Percentiles rank a stretch among this genome's conserved stretches.
Conservation (phyloP, 176 grass and related monocot species). For the Puccinellia tenuiflora region DNA sequence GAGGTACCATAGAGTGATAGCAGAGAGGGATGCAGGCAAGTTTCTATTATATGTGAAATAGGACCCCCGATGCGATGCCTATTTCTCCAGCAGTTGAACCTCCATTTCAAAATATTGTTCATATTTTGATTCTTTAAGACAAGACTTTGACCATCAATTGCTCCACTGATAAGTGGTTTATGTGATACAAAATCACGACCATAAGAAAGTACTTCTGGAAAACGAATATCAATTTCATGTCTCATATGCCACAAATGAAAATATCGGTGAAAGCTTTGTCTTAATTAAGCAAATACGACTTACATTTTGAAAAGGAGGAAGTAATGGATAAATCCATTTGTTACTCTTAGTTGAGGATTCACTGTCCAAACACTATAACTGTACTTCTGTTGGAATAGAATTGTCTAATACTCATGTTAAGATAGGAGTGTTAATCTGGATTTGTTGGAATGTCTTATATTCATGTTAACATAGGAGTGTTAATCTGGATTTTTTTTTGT, state of each 20-base stretch:
- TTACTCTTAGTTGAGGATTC: background rate
- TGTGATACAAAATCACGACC: background rate
- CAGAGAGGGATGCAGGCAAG: conserved; percentile 90
- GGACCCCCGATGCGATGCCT: background rate
- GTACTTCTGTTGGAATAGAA: background rate
- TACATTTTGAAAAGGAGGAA: background rate
- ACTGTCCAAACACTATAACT: background rate
- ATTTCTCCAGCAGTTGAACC: background rate
- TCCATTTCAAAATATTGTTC: background rate
- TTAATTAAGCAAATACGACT: background rate
- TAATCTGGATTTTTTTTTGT: no score
- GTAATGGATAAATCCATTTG: background rate
- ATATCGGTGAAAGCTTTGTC: background rate
- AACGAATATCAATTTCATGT: background rate
- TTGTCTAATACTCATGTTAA: background rate
- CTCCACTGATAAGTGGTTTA: background rate
- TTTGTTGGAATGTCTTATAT: no score
- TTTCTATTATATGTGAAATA: conserved; percentile 19
- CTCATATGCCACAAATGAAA: background rate
- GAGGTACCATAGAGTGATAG: conserved; percentile 70
- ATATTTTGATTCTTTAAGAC: background rate
- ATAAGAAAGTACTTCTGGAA: background rate
- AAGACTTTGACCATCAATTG: background rate
- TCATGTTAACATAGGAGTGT: no score
- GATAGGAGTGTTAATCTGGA: background rate